Evolutionary conservation across 139 green algal genomes (phyloP), one percentile per base, ranked within the genome.

Genomic region (Yamagishiella unicocca): DNA sequence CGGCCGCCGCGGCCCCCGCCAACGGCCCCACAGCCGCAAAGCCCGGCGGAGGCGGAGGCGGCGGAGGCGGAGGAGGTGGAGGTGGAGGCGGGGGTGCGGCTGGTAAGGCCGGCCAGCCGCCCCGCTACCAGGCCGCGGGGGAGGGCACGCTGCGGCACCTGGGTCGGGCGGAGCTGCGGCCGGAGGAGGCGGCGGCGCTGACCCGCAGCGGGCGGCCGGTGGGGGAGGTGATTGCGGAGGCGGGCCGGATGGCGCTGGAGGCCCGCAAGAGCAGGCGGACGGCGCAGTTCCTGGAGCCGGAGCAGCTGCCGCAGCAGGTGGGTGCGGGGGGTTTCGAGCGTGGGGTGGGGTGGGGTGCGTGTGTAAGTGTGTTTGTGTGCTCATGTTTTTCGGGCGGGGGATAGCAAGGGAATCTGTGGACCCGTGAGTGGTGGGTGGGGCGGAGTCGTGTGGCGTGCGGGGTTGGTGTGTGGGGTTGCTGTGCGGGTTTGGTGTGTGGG

Each of bases 301-400:
- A 89, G 6, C 68, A 96, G 35, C 88, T 97, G 82, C 94, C 94
- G 9, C 68, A 68, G 31, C 84, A 85, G 84, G 92, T 87, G 71
- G 35, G 64, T 38, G 55, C 45, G 24, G 62, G 53, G 73, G 46
- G 10, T 12, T 12, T 37, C 31, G 58, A 2, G 62, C 17, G 61
- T 19, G 40, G 37, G 54, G 4, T 37, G 22, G 33, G 75, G 24
- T 40, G 53, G 54, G 53, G 6, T 46, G 31, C 12, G 22, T 42
- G 31, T 27, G 31, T 1, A 45, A 3, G 10, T n/a, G n/a, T n/a
- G n/a, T n/a, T n/a, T n/a, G n/a, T n/a, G n/a, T n/a, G n/a, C n/a
- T n/a, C n/a, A n/a, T n/a, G n/a, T n/a, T n/a, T n/a, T n/a, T n/a
- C n/a, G n/a, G n/a, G n/a, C n/a, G n/a, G n/a, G n/a, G n/a, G n/a